Percentiles rank a stretch among this genome's conserved stretches.
Conservation (phyloP, 1,284 basidiomycete genomes). For the Fomitiporia mediterranea region DNA sequence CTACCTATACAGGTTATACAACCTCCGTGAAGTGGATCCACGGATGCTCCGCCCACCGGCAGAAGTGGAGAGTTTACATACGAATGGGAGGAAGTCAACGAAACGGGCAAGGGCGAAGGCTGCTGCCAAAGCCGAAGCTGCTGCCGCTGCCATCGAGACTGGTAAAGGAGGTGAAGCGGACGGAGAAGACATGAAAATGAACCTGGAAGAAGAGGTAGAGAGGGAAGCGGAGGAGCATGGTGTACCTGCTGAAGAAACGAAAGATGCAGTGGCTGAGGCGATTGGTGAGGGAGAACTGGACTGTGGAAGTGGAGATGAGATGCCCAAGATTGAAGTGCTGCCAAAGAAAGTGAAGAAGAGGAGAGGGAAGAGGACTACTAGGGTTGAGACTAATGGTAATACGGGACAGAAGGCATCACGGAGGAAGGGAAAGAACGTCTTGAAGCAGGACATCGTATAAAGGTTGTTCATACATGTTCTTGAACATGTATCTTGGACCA, state of each 20-base stretch:
- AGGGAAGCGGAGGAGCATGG: conserved; percentile 18
- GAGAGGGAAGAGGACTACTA: not conserved
- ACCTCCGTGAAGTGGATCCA: conserved; percentile 34
- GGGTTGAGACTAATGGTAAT: not conserved
- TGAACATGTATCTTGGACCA: no score
- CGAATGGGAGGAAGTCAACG: conserved; percentile 48
- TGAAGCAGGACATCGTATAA: not conserved
- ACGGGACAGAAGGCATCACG: not conserved
- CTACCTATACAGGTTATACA: conserved; percentile 77
- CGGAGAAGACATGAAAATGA: not conserved
- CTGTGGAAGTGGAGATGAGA: conserved; percentile 18
- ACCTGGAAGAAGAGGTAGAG: not conserved
- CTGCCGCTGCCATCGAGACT: not conserved
- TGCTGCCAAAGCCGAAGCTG: not conserved
- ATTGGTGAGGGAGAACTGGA: not conserved
- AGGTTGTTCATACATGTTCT: not conserved
- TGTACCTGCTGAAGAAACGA: not conserved
- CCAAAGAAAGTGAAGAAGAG: not conserved
- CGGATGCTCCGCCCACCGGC: conserved; percentile 47
- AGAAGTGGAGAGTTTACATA: conserved; percentile 43
- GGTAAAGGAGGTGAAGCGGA: not conserved
- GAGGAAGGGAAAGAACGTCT: not conserved
- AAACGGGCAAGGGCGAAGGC: conserved; percentile 21
- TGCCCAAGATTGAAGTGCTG: not conserved
- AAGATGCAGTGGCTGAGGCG: not conserved